Evolutionary conservation across 106 monocot genomes (phyloP).

Genomic region (Dendrobium huoshanense): DNA sequence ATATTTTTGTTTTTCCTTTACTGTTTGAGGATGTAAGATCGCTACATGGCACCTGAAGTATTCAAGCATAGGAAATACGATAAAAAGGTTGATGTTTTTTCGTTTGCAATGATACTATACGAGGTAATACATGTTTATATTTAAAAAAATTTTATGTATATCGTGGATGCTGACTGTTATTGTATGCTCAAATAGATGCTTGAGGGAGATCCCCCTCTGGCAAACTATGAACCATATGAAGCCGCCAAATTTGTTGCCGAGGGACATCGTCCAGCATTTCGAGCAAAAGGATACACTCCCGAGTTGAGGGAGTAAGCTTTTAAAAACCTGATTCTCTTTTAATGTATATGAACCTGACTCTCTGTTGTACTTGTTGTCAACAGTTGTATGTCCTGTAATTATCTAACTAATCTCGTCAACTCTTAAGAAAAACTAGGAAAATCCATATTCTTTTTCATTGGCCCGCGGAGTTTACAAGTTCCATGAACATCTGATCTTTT

Average conservation of each 20-base stretch:
- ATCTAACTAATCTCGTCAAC: no score
- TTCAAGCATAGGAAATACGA: slow-evolving; percentile 97
- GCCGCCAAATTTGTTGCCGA: slow-evolving; percentile 82
- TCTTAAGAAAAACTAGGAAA: no score
- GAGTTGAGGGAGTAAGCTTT: slow-evolving; percentile 69
- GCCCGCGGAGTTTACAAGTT: not conserved
- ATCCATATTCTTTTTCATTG: no score
- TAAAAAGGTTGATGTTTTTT: slow-evolving; percentile 98
- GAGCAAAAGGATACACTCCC: slow-evolving; percentile 53
- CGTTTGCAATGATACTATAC: slow-evolving; percentile 97
- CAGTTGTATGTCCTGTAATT: no score
- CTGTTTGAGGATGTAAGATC: slow-evolving; percentile 37
- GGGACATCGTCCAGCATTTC: slow-evolving; percentile 69
- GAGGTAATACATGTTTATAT: slow-evolving; percentile 44
- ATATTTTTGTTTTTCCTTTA: slow-evolving; percentile 14
- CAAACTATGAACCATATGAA: slow-evolving; percentile 88
- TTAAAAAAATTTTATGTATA: not conserved
- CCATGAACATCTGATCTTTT: slow-evolving; percentile 1
- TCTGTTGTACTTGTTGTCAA: not conserved
- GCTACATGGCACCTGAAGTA: slow-evolving; percentile 99
- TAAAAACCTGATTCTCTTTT: not conserved
- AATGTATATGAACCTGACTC: not conserved
- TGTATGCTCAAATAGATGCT: slow-evolving; percentile 64
- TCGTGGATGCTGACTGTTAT: not conserved
- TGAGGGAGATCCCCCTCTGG: slow-evolving; percentile 87